Evolutionary conservation across 2,329 filamentous ascomycete species (phyloP), one percentile per base, ranked within the genome.

Genomic region (Paraphaeosphaeria minitans): DNA sequence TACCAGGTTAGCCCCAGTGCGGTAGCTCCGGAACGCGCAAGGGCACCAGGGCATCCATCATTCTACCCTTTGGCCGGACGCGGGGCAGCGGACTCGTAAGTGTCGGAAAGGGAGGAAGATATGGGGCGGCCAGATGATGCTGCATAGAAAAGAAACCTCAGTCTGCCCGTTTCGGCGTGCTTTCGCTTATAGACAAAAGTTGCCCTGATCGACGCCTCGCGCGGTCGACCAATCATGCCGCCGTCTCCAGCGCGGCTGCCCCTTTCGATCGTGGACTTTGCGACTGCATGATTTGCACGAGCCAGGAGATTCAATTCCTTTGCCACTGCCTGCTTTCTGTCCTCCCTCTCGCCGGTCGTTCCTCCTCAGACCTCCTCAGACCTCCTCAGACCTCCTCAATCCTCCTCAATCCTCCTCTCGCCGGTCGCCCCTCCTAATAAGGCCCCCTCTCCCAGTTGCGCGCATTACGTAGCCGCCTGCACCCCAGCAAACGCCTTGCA

Each of bases 261-360:
- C 53, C 45, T 48, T 47, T 48, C 53, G 43, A 43, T 43, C 53
- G 14, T 53, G 14, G 43, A 22, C 22, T 37, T 39, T 49, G 35
- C 53, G 21, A 45, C 19, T 22, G 48, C 31, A 43, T 41, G 49
- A 57, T 53, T 57, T 57, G 48, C 55, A 53, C 41, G 41, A 53
- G 49, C 39, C 45, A 43, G 42, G 29, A 46, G 31, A 41, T 41
- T 47, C 43, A 27, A 47, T 53, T 42, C 42, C 37, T 51, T 42
- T 29, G 47, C 48, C n/a, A 39, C 37, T 52, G 55, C 24, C 3
- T 41, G 22, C 37, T 41, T 19, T 27, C 37, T 37, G 13, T 24
- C 31, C 14, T 31, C 42, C 37, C 19, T 39, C 42, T 22, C 37
- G 39, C 16, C 49, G 31, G 37, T 21, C 21, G 27, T 49, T 31